Conservation (phyloP, 768 basidiomycete species). For the Paxillus rubicundulus region DNA sequence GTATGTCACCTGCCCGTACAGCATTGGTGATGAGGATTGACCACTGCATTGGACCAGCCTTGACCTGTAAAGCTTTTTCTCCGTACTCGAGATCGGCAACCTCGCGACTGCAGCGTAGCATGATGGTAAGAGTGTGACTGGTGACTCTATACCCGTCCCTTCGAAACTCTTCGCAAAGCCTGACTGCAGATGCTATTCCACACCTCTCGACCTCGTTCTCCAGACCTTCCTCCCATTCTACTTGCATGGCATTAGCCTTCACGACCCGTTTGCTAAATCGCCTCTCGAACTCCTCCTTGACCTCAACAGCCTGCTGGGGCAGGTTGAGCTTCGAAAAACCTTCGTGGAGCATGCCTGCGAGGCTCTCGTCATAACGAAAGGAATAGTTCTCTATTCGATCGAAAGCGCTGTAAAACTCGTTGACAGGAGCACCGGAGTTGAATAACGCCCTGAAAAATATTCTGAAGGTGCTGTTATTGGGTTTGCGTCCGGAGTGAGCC, state of each 20-base stretch:
- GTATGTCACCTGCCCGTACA: slow-evolving; percentile 36
- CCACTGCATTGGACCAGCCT: slow-evolving; percentile 48
- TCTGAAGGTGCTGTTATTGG: slow-evolving; percentile 46
- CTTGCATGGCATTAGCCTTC: slow-evolving; percentile 24
- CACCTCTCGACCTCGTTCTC: slow-evolving; percentile 31
- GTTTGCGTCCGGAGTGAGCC: slow-evolving; percentile 39
- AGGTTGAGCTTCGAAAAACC: slow-evolving; percentile 43
- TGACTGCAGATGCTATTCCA: slow-evolving; percentile 36
- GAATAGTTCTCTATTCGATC: slow-evolving; percentile 45
- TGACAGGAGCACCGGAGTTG: slow-evolving; percentile 28
- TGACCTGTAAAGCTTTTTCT: slow-evolving; percentile 40
- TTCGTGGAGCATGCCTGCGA: slow-evolving; percentile 41
- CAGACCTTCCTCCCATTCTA: slow-evolving; percentile 30
- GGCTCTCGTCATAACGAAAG: slow-evolving; percentile 42
- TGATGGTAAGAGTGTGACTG: slow-evolving; percentile 35
- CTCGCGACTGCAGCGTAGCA: slow-evolving; percentile 42
- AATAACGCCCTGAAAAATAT: slow-evolving; percentile 48
- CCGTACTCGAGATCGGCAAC: slow-evolving; percentile 42
- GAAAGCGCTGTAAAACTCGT: slow-evolving; percentile 41
- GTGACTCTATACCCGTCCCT: slow-evolving; percentile 33
- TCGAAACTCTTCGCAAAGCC: slow-evolving; percentile 32
- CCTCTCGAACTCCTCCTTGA: slow-evolving; percentile 38
- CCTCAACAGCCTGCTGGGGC: slow-evolving; percentile 34
- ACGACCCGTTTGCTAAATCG: slow-evolving; percentile 31
- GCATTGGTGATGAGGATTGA: slow-evolving; percentile 53